Conservation (phyloP, 1,139 yeast genomes). For the Blastobotrys elegans region DNA sequence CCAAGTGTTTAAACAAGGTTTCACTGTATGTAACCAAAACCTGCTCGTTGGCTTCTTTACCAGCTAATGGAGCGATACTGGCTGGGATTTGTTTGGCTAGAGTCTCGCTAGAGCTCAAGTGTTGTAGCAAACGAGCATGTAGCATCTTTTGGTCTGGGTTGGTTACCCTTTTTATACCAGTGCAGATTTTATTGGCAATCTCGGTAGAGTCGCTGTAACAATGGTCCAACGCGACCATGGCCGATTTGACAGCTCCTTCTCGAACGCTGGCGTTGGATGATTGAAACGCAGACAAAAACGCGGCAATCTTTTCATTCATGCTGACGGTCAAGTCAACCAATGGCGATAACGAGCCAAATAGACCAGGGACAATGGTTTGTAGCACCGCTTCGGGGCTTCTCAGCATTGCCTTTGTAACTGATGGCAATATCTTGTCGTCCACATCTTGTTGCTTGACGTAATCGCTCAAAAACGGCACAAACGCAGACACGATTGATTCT, state of each 20-base stretch:
- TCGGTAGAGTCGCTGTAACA: constrained; percentile 28
- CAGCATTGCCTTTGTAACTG: constrained; percentile 68
- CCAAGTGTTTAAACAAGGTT: constrained; percentile 46
- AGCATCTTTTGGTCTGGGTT: constrained; percentile 62
- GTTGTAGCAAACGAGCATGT: constrained; percentile 40
- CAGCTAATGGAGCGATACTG: constrained; percentile 46
- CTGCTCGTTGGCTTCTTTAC: constrained; percentile 72
- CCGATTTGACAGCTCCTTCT: constrained; percentile 44
- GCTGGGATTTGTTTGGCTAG: constrained; percentile 38
- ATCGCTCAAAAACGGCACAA: constrained; percentile 42
- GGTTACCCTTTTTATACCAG: constrained; percentile 48
- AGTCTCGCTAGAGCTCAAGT: constrained; percentile 17
- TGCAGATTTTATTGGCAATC: constrained; percentile 50
- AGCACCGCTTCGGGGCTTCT: constrained; percentile 78
- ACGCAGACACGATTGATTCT: constrained; percentile 27
- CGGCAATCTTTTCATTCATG: constrained; percentile 49
- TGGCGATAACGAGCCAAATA: constrained; percentile 40
- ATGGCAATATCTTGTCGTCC: constrained; percentile 46
- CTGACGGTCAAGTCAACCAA: constrained; percentile 37
- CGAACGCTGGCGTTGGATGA: constrained; percentile 68
- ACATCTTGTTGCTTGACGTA: constrained; percentile 45
- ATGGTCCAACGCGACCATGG: constrained; percentile 28
- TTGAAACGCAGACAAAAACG: constrained; percentile 61
- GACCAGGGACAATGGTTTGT: constrained; percentile 45
- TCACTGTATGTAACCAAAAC: constrained; percentile 50